Base-by-base conservation (phyloP, 202 grass and related monocot species). In the Eragrostis tef region DNA sequence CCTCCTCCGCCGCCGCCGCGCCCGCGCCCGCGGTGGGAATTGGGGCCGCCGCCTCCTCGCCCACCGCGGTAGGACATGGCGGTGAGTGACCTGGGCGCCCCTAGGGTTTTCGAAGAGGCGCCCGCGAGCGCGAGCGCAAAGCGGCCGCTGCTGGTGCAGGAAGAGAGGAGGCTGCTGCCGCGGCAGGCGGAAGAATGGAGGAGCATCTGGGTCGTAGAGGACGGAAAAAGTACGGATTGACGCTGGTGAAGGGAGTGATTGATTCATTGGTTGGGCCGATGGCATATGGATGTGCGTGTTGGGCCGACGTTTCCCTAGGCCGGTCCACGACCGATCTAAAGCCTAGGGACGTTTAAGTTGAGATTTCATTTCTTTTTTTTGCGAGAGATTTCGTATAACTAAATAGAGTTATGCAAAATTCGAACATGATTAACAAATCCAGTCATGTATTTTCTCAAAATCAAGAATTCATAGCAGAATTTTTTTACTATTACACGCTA, bases 21-120 rank as follows among this genome's bases (percentile, higher is more conserved):
- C 31, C 94, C 85, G 74, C 89, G 81, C 66, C 86, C 88, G 45
- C 92, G 89, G 78, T 89, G 75, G 63, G 86, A 87, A 77, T 98
- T 98, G 50, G 90, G 85, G 19, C 89, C 85, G 4, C 82, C 90
- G 39, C 87, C 84, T 3, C 89, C 70, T 19, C 92, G 81, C 8
- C 94, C 79, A 25, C 89, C 87, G 29, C 91, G 91, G 62, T 89
- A 92, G 13, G 86, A 83, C 94, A 98, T 98, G 72, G 22, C 24
- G 54, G 42, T 36, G 39, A 84, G 62, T 7, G 54, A 25, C 43
- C 57, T 83, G 73, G 80, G 61, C 21, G 62, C 22, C 19, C 66
- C 58, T 71, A 80, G 76, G 87, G 78, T 43, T 85, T 75, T 81
- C 11, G 27, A 25, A 47, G 47, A 20, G 46, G 36, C 25, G 11